Conservation (phyloP, 2,329 filamentous ascomycete genomes). For the Lizonia empirigonia region DNA sequence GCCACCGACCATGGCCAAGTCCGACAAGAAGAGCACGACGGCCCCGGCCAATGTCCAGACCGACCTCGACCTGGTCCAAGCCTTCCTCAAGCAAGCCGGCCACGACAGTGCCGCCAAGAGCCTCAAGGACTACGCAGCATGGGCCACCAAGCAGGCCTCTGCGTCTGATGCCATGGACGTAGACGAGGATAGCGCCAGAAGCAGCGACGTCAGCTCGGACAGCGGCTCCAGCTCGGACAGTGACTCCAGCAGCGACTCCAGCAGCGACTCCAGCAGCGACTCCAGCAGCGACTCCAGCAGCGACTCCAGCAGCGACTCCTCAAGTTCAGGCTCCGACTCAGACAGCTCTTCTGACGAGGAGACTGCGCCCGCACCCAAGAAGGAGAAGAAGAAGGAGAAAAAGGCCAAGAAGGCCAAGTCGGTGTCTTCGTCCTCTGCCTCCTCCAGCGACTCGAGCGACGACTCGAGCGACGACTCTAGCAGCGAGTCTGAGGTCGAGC, state of each 20-base stretch:
- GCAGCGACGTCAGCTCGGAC: constrained; percentile 30
- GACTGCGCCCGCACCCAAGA: constrained; percentile 23
- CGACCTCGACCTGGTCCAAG: constrained; percentile 40
- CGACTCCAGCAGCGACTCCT: constrained; percentile 30
- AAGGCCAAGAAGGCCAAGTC: constrained; percentile 26
- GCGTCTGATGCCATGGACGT: constrained; percentile 40
- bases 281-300: constrained; percentile 27
- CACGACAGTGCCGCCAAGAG: constrained; percentile 38
- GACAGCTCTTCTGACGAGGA: constrained; percentile 37
- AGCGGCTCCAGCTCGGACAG: constrained; percentile 26
- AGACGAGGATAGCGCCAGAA: constrained; percentile 31
- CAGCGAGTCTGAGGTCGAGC: constrained; percentile 31
- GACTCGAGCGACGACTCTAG: constrained; percentile 27
- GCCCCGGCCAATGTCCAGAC: constrained; percentile 14
- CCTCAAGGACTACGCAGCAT: constrained; percentile 37
- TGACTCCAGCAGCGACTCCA: constrained; percentile 31
- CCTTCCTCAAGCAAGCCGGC: constrained; percentile 44
- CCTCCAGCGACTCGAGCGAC: constrained; percentile 19
- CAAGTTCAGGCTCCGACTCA: constrained; percentile 2
- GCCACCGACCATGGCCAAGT: constrained; percentile 31
- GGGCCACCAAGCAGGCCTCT: constrained; percentile 30
- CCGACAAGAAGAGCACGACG: constrained; percentile 28
- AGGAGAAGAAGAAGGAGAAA: constrained; percentile 23
- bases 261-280: constrained; percentile 29
- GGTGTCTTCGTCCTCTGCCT: constrained; percentile 14